Evolutionary conservation across 495 filamentous ascomycete genomes (phyloP).

Genomic region (Durotheca rogersii): DNA sequence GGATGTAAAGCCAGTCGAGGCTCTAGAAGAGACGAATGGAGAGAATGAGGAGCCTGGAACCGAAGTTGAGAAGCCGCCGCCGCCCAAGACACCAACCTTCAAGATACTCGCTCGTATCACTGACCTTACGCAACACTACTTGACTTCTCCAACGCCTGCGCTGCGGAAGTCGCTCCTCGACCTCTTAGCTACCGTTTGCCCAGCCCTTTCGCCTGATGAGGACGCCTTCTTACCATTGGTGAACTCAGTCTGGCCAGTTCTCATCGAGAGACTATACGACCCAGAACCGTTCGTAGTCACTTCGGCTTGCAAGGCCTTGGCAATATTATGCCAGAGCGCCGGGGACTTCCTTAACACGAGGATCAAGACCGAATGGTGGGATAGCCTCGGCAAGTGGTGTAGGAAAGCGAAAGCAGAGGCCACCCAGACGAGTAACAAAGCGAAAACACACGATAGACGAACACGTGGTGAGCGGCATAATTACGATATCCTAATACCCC

Average conservation of each 20-base stretch:
- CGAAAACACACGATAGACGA: constrained; percentile 38
- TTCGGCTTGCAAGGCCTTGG: constrained; percentile 65
- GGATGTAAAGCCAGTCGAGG: constrained; percentile 22
- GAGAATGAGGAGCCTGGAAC: constrained; percentile 18
- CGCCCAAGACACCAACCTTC: constrained; percentile 56
- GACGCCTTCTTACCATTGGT: constrained; percentile 83
- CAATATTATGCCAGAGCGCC: constrained; percentile 60
- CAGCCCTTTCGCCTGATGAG: constrained; percentile 69
- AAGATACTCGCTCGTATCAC: constrained; percentile 66
- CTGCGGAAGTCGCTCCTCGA: constrained; percentile 75
- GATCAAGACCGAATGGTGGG: constrained; percentile 67
- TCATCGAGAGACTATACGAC: constrained; percentile 70
- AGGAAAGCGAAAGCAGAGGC: constrained; percentile 36
- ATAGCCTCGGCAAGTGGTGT: constrained; percentile 49
- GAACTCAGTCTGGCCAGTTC: constrained; percentile 83
- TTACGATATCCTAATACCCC: constrained; percentile 34
- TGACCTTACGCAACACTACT: constrained; percentile 73
- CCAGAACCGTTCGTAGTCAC: constrained; percentile 72
- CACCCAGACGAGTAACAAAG: constrained; percentile 34
- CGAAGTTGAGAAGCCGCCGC: constrained; percentile 48
- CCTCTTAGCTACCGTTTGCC: constrained; percentile 67
- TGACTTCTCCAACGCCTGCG: constrained; percentile 76
- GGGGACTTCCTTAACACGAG: constrained; percentile 79
- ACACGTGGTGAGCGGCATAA: constrained; percentile 19
- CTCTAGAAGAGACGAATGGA: constrained; percentile 13